Conservation (phyloP, 495 filamentous ascomycete species). For the Lasiosphaeria hispida region DNA sequence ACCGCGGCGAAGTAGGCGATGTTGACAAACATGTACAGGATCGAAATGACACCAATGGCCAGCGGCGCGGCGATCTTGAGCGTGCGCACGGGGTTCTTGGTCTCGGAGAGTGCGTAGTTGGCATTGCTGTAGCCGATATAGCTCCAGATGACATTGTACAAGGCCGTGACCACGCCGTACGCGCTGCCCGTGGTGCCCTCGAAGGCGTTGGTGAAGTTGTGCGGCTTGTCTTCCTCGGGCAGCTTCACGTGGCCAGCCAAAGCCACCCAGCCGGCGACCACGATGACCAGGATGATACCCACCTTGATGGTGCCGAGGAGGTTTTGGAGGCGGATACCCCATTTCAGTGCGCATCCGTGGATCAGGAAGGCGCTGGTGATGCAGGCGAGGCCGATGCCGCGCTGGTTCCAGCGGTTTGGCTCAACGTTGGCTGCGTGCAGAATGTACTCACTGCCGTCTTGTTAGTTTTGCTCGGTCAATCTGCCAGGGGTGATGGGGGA, state of each 20-base stretch:
- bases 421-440: conserved; percentile 59
- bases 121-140: conserved; percentile 67
- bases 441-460: conserved; percentile 55
- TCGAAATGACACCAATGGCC: conserved; percentile 57
- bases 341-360: conserved; percentile 61
- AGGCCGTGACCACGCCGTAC: conserved; percentile 60
- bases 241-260: conserved; percentile 54
- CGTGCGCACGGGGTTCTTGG: conserved; percentile 60
- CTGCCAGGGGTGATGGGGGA: neutral
- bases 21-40: conserved; percentile 68
- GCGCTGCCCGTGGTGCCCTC: conserved; percentile 55
- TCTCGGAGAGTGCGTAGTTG: conserved; percentile 60
- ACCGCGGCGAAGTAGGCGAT: conserved; percentile 72
- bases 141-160: conserved; percentile 67
- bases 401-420: conserved; percentile 64
- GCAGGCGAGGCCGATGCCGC: conserved; percentile 64
- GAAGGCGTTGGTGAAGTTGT: conserved; percentile 67
- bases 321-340: conserved; percentile 66
- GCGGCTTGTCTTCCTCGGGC: conserved; percentile 45
- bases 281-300: conserved; percentile 62
- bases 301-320: conserved; percentile 67
- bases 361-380: conserved; percentile 62
- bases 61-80: conserved; percentile 62
- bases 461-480: neutral
- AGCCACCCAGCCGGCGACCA: conserved; percentile 63